Base-by-base conservation (phyloP, 2,329 filamentous ascomycete species). In the Trichophyton simii region DNA sequence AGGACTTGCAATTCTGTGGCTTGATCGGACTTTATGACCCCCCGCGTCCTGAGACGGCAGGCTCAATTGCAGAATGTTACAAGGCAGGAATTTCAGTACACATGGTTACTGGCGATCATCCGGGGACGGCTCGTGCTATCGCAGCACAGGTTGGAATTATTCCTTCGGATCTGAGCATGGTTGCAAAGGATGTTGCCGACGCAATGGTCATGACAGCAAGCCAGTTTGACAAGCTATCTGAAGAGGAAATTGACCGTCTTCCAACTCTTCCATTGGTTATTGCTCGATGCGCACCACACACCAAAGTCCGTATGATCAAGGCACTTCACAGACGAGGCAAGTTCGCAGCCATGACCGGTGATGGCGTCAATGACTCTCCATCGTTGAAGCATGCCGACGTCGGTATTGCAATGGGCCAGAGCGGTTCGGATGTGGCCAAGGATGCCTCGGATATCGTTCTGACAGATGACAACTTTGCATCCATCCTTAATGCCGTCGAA, bases 271-370 rank as follows among this genome's bases (percentile, higher is more conserved):
- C 82, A 1, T 70, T 83, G 4, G 82, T 85, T 11, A 81, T 84
- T 63, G 82, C 82, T 61, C 77, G 82, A 46, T 84, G 81, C 64
- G 79, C 81, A 1, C 82, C 82, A 2, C 77, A 80, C 61, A 82
- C 81, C 13, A 95, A 95, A 75, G 89, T 91, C 5, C 85, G 89
- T 60, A 95, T 95, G 89, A 91, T 95, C 60, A 87, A 90, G 41
- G 75, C 74, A 1, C 62, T 77, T 42, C 74, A 75, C 59, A 70
- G 73, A 25, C 84, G 89, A 46, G 82, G 84, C 15, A 80, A 81
- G 9, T 92, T 88, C 72, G 89, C 87, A 71, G 89, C 89, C 61
- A 94, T 95, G 89, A 95, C 89, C 31, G 90, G 90, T 66, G 90
- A 95, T 66, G 89, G 90, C 61, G 89, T 94, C 65, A 95, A 95